Base-by-base conservation (phyloP, 495 filamentous ascomycete species). In the Xylaria scruposa region DNA sequence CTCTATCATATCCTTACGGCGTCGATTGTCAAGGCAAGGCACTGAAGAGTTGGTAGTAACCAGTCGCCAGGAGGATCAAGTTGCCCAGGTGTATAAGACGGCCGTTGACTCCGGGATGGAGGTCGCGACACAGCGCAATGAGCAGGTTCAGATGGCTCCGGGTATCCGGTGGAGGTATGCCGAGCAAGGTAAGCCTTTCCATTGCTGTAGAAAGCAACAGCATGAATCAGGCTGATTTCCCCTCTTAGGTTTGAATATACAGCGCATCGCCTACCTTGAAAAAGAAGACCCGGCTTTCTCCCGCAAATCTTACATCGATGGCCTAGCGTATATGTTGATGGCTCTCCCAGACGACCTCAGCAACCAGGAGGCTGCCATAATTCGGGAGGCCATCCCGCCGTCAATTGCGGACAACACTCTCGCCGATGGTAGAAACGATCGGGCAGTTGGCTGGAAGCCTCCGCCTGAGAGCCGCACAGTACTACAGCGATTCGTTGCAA, bases 221-320 rank as follows among this genome's bases (percentile, higher is more conserved):
- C 12, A 42, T 21, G 24, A 24, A 4, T 10, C n/a, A 56, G 2
- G 33, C 65, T 67, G 12, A 63, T 44, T 1, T 42, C 1, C n/a
- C 36, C 13, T n/a, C 3, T 15, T 62, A 79, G 77, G 76, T 6
- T 70, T 70, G 21, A 75, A 70, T 36, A 70, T 79, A 21, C 76
- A 79, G 24, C 74, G 72, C 29, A 67, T 70, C 38, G 77, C 76
- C 1, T 74, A 66, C 19, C 71, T 70, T 24, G 74, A 79, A 60
- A 76, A 70, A 40, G 72, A 63, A 15, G 78, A 84, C 71, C 61
- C 79, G 12, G 68, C 58, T 0, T 86, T 91, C 38, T 86, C 87
- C 53, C 85, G 92, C n/a, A 86, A 88, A 21, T 83, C 92, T 1
- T 94, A 92, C 77, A 82, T 94, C 31, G 86, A 90, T 74, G 87